Evolutionary conservation across 805 yeast species (phyloP), one percentile per base, ranked within the genome.

Genomic region (Pichia eremophila): DNA sequence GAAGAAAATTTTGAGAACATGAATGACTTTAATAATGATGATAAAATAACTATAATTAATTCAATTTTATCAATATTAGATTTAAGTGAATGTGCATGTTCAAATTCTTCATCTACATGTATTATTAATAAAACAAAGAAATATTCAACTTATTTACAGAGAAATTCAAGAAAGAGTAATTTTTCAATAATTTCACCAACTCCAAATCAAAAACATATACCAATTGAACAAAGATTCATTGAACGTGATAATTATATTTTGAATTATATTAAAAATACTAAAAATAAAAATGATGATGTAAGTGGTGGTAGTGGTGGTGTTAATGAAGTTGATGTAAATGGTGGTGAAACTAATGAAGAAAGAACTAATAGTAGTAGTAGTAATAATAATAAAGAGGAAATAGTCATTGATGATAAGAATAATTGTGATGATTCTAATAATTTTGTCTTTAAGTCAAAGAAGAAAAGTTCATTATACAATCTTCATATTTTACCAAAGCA

Each of bases 1-100:
- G 17, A 34, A 10, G 36, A 34, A 34, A 63, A 67, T 27, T 68
- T 74, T n/a, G 62, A 67, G 53, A 64, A 57, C 35, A 77, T 81
- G 59, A 88, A 82, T 43, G 73, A 73, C 25, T 65, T 83, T 28
- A 55, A 69, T 8, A 78, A 78, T 40, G 65, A 69, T 1, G 79
- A 78, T 46, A 79, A 78, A 54, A 72, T 77, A 4, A 66, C 72
- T 17, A 58, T 85, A 41, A 75, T 84, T 2, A 72, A 79, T 27
- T 77, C 85, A 8, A 69, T 83, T 25, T 88, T 82, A 53, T 75
- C 79, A 5, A 67, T 85, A 11, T 63, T 82, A 42, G 74, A 79
- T 48, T 73, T 78, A 46, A 75, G 76, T 18, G 61, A 59, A 5
- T 64, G 68, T 50, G 88, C 81, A 46, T 85, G 95, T 65, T 79